These are phyloP conservation scores for Hamigera avellanea DNA, from an alignment of 495 filamentous ascomycete genomes.

Conservation along the genomic window DNA sequence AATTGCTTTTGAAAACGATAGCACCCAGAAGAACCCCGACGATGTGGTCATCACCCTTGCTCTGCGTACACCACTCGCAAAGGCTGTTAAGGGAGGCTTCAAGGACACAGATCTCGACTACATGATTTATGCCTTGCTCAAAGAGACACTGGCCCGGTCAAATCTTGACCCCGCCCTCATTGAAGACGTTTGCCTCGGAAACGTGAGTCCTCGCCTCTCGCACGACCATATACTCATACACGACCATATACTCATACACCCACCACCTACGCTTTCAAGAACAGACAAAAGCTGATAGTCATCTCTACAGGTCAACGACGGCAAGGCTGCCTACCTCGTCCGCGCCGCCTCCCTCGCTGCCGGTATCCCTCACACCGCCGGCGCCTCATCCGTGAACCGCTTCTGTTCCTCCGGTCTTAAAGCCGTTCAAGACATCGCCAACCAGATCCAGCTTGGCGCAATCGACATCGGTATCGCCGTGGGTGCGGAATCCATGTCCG, in stretches of 20 bases:
- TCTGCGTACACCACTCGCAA: slow-evolving; percentile 66
- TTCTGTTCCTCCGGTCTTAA: slow-evolving; percentile 97
- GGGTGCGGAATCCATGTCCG: slow-evolving; percentile 81
- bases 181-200: slow-evolving; percentile 88
- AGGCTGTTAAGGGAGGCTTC: slow-evolving; percentile 74
- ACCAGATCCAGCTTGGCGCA: slow-evolving; percentile 66
- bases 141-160: slow-evolving; percentile 62
- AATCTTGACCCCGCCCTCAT: slow-evolving; percentile 73
- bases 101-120: slow-evolving; percentile 91
- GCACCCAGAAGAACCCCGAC: slow-evolving; percentile 87
- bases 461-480: slow-evolving; percentile 84
- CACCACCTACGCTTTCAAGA: too few species aligned
- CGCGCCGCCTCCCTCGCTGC: slow-evolving; percentile 83
- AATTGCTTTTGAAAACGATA: too few species aligned
- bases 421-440: slow-evolving; percentile 86
- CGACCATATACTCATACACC: neutral
- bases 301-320: slow-evolving; percentile 68
- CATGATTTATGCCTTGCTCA: slow-evolving; percentile 65
- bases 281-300: too few species aligned
- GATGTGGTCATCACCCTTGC: slow-evolving; percentile 89
- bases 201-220: slow-evolving; percentile 41
- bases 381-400: slow-evolving; percentile 73
- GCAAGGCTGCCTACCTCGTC: slow-evolving; percentile 78
- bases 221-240: neutral
- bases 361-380: slow-evolving; percentile 84